Conservation (phyloP, 306 rosid species). For the Prunus campanulata region DNA sequence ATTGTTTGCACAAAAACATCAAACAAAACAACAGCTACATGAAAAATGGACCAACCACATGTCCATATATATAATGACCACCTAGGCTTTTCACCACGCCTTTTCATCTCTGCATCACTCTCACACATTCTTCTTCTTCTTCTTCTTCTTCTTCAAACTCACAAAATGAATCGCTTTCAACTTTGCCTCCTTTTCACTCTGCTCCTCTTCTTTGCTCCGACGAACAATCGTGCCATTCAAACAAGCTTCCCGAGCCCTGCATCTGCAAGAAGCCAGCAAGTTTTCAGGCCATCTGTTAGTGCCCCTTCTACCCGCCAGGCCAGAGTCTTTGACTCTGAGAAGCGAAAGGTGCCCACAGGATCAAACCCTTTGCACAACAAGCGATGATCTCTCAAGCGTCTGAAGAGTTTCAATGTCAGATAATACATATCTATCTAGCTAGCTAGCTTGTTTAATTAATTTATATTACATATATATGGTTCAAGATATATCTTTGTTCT, state of each 20-base stretch:
- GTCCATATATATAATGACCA: not conserved
- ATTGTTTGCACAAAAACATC: not conserved
- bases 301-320: constrained; percentile 27
- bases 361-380: constrained; percentile 95
- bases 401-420: constrained; percentile 8
- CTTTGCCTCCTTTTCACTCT: constrained; percentile 30
- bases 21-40: not conserved
- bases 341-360: constrained; percentile 87
- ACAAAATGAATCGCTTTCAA: constrained; percentile 50
- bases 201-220: constrained; percentile 46
- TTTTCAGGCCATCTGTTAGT: constrained; percentile 31
- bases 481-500: not conserved
- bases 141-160: not conserved
- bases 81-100: not conserved
- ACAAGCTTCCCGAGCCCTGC: constrained; percentile 44
- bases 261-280: constrained; percentile 28
- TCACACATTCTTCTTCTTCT: not conserved
- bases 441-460: not conserved
- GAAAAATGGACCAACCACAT: not conserved
- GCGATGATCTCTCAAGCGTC: constrained; percentile 49
- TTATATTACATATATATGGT: not conserved
- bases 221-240: constrained; percentile 28
- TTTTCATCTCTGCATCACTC: not conserved
- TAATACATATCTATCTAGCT: not conserved
- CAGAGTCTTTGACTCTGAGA: constrained; percentile 46